A percentile compares a stretch with the other conserved stretches of the same genome.
Conservation (phyloP, 2,329 filamentous ascomycete genomes). For the Sarocladium kiliense region DNA sequence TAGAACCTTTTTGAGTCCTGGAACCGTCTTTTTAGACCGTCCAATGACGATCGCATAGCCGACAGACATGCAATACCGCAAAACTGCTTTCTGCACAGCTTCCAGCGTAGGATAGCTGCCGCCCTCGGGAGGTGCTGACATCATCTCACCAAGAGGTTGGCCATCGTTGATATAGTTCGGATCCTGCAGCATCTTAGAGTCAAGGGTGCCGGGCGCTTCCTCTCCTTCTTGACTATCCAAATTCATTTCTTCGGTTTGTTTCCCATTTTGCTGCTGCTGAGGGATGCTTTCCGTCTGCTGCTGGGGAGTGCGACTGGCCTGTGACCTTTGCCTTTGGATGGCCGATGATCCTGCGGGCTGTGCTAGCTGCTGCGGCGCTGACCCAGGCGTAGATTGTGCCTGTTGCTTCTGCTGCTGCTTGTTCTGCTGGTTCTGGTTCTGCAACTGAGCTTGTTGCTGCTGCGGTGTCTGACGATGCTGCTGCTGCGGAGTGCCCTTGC, state of each 20-base stretch:
- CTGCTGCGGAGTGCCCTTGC: slow-evolving; percentile 22
- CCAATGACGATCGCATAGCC: slow-evolving; percentile 66
- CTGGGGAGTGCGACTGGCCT: slow-evolving; percentile 22
- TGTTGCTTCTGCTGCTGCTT: slow-evolving; percentile 19
- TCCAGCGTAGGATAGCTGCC: slow-evolving; percentile 60
- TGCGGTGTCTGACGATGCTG: slow-evolving; percentile 23
- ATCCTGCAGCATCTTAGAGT: slow-evolving; percentile 46
- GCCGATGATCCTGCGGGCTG: slow-evolving; percentile 25
- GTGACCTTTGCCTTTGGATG: slow-evolving; percentile 23
- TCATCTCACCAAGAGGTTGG: slow-evolving; percentile 52
- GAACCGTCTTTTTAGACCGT: slow-evolving; percentile 62
- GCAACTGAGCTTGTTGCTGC: slow-evolving; percentile 19
- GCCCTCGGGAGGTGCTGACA: slow-evolving; percentile 60
- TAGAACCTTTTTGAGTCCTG: slow-evolving; percentile 61
- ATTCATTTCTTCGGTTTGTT: slow-evolving; percentile 45
- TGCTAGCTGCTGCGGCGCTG: slow-evolving; percentile 12
- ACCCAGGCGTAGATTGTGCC: slow-evolving; percentile 12
- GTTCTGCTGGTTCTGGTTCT: slow-evolving; percentile 14
- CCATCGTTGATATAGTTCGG: slow-evolving; percentile 25
- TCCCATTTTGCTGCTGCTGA: slow-evolving; percentile 32
- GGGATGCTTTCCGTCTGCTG: slow-evolving; percentile 21
- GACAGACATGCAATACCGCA: slow-evolving; percentile 61
- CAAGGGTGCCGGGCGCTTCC: slow-evolving; percentile 36
- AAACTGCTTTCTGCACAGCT: slow-evolving; percentile 58
- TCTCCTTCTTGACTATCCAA: slow-evolving; percentile 47